These are phyloP conservation scores for Saprolegnia parasitica DNA, from an alignment of 352 stramenopile species.

Conservation along the genomic window DNA sequence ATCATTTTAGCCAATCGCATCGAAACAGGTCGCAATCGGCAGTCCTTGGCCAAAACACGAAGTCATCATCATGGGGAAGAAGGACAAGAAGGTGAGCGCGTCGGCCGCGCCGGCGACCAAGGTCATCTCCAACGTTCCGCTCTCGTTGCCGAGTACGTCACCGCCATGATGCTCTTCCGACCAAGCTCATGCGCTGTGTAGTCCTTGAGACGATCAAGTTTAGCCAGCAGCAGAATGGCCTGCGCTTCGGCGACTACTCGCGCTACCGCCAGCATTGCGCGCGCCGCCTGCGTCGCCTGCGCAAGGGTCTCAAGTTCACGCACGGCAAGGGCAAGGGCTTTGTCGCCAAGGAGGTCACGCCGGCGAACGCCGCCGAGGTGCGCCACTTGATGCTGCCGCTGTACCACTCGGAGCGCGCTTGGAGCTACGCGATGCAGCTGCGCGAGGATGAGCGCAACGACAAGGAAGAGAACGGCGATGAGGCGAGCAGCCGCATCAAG, in stretches of 20 bases:
- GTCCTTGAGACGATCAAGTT: conserved; percentile 86
- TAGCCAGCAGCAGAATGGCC: conserved; percentile 84
- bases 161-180: background rate
- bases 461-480: conserved; percentile 77
- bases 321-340: conserved; percentile 84
- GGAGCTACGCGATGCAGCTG: conserved; percentile 89
- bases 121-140: conserved; percentile 15
- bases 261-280: conserved; percentile 89
- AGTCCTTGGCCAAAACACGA: conserved; percentile 10
- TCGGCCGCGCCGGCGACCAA: background rate
- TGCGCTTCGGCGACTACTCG: conserved; percentile 88
- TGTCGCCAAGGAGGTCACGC: conserved; percentile 79
- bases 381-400: conserved; percentile 80
- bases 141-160: conserved; percentile 20
- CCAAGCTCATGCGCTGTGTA: conserved; percentile 27
- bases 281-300: conserved; percentile 76
- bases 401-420: conserved; percentile 88
- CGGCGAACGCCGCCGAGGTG: conserved; percentile 62
- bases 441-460: conserved; percentile 86
- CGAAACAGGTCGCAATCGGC: background rate
- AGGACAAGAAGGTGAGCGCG: conserved; percentile 16
- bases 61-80: conserved; percentile 20
- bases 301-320: conserved; percentile 85
- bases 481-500: conserved; percentile 85
- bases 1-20: conserved; percentile 1